These are phyloP conservation scores for Arabidopsis suecica DNA, from an alignment of 345 rosid genomes.

Conservation along the genomic window DNA sequence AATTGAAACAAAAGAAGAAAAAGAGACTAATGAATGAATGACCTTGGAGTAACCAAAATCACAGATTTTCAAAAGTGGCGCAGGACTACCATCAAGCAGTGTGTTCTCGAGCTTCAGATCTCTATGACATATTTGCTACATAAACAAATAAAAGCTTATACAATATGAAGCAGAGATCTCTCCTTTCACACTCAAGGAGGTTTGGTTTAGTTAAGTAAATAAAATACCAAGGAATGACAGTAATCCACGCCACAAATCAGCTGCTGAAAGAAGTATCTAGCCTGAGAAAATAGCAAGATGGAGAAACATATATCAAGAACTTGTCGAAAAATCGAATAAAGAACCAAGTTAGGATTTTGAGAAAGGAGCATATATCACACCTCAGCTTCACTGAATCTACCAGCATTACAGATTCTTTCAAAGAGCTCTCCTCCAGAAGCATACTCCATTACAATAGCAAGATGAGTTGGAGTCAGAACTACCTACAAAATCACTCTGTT, in stretches of 20 bases:
- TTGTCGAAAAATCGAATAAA: background rate
- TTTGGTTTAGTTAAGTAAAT: background rate
- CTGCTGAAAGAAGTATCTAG: conserved; percentile 95
- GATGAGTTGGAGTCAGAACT: conserved; percentile 83
- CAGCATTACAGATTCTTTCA: conserved; percentile 83
- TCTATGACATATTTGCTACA: conserved; percentile 96
- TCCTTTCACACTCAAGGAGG: background rate
- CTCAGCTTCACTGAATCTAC: conserved; percentile 97
- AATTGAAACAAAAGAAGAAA: background rate
- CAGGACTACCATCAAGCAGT: conserved; percentile 88
- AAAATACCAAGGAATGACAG: conserved; percentile 78
- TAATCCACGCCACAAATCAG: conserved; percentile 81
- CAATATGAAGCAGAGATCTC: conserved; percentile 11
- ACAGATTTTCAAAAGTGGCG: conserved; percentile 87
- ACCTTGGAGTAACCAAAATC: conserved; percentile 98
- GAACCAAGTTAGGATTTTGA: conserved; percentile 18
- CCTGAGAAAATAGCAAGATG: conserved; percentile 49
- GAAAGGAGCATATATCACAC: conserved; percentile 37
- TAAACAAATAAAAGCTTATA: conserved; percentile 2
- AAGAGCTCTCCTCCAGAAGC: conserved; percentile 96
- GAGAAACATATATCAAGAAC: conserved; percentile 9
- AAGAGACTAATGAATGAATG: background rate
- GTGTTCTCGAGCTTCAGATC: conserved; percentile 95
- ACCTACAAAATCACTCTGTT: conserved; percentile 50
- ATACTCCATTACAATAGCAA: conserved; percentile 91